A percentile compares a stretch with the other conserved stretches of the same genome.
phyloP scores from a whole-genome alignment of 768 basidiomycete species.

The Agrocybe pediades region DNA sequence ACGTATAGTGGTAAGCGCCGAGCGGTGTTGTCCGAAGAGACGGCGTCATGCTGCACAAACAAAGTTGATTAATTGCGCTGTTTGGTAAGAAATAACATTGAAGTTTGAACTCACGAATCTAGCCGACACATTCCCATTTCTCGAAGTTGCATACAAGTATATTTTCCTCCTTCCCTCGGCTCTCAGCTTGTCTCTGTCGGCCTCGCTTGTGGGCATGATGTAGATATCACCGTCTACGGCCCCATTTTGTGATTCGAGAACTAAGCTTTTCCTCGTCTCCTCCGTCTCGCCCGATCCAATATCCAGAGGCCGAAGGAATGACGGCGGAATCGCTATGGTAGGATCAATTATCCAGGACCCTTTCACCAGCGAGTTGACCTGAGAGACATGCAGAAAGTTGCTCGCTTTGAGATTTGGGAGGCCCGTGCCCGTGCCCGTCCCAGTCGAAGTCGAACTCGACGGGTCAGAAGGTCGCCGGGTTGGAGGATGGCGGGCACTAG shows the following conservation, averaged over 20 bases:
- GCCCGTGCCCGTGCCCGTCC: no score
- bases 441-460: no score
- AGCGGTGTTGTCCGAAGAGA: background rate
- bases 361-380: constrained; percentile 29
- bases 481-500: background rate
- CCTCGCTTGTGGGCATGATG: constrained; percentile 23
- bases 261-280: constrained; percentile 39
- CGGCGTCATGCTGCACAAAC: background rate
- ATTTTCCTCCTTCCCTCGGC: constrained; percentile 11
- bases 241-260: constrained; percentile 32
- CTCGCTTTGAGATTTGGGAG: constrained; percentile 27
- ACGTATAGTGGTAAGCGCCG: background rate
- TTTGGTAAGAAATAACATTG: no score
- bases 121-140: constrained; percentile 27
- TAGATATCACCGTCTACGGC: constrained; percentile 41
- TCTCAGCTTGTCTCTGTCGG: background rate
- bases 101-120: constrained; percentile 15
- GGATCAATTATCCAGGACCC: constrained; percentile 47
- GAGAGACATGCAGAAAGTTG: constrained; percentile 33
- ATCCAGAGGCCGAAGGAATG: constrained; percentile 39
- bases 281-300: constrained; percentile 31
- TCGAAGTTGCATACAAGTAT: constrained; percentile 18
- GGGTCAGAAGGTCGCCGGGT: no score
- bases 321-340: constrained; percentile 35
- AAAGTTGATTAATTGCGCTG: background rate